A percentile compares a stretch with the other conserved stretches of the same genome.
These are phyloP conservation scores for Plasmodium gaboni DNA, from an alignment of 169 alveolate species.

Conservation along the genomic window DNA sequence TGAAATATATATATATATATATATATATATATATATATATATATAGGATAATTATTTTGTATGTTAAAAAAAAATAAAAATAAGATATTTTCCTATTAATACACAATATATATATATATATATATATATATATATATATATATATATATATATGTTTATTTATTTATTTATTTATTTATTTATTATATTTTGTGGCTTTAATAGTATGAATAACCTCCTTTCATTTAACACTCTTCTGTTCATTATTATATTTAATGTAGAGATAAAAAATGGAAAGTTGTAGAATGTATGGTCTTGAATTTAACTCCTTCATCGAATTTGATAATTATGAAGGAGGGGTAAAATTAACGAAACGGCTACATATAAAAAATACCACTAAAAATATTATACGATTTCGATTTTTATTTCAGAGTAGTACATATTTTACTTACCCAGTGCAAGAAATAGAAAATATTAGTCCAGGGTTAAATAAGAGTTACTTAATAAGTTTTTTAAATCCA, in stretches of 20 bases:
- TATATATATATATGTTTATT: no score
- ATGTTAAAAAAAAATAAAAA: no score
- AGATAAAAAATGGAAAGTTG: conserved; percentile 33
- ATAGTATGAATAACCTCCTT: neutral
- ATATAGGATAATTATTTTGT: no score
- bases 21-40: no score
- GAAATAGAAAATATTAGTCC: conserved; percentile 74
- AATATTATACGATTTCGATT: conserved; percentile 58
- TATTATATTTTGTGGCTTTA: no score
- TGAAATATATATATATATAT: no score
- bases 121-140: no score
- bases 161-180: no score
- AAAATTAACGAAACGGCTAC: conserved; percentile 43
- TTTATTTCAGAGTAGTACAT: conserved; percentile 51
- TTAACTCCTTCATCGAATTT: conserved; percentile 41
- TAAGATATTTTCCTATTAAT: no score
- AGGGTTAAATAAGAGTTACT: conserved; percentile 57
- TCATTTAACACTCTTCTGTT: neutral
- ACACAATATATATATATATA: no score
- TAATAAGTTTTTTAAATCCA: conserved; percentile 60
- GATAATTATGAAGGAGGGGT: conserved; percentile 70
- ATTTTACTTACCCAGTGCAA: conserved; percentile 73
- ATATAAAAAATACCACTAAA: conserved; percentile 65
- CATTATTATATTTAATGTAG: neutral
- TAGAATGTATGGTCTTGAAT: conserved; percentile 65